phyloP scores from a whole-genome alignment of 2,329 filamentous ascomycete genomes.

The Leptodontidium sp. region DNA sequence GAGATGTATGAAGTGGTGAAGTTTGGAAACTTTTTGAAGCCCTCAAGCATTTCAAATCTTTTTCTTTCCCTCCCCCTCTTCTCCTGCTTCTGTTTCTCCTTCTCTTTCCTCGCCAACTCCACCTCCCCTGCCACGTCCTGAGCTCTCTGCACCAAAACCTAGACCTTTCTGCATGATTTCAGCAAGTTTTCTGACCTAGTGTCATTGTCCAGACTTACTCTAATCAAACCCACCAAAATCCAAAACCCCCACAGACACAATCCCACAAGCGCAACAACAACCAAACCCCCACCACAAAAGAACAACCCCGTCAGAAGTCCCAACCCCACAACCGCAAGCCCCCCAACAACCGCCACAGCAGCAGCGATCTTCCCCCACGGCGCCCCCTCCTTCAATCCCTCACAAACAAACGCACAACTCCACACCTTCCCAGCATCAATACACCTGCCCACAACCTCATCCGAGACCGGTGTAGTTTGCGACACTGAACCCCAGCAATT shows the following conservation, averaged over 20 bases:
- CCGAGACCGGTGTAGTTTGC: not conserved
- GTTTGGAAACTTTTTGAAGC: not conserved
- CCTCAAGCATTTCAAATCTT: not conserved
- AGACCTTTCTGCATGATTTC: not conserved
- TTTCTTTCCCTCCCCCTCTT: too few species aligned
- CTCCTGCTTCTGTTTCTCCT: too few species aligned
- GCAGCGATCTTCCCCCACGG: not conserved
- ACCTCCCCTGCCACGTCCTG: too few species aligned
- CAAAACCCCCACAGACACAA: not conserved
- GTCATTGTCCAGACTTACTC: not conserved
- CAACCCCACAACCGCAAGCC: not conserved
- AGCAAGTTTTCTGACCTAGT: not conserved
- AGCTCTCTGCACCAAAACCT: not conserved
- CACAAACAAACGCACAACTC: conserved; percentile 18
- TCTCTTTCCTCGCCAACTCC: too few species aligned
- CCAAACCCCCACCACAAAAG: not conserved
- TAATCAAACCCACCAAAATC: not conserved
- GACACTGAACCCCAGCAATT: not conserved
- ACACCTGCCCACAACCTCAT: conserved; percentile 9
- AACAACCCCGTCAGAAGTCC: not conserved
- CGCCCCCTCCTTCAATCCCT: not conserved
- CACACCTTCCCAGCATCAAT: not conserved
- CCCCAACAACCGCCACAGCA: not conserved
- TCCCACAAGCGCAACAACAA: not conserved
- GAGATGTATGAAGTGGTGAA: not conserved